Percentiles rank a stretch among this genome's conserved stretches.
These are phyloP conservation scores for Fusarium dlaminii DNA, from an alignment of 2,329 filamentous ascomycete genomes.

Conservation along the genomic window DNA sequence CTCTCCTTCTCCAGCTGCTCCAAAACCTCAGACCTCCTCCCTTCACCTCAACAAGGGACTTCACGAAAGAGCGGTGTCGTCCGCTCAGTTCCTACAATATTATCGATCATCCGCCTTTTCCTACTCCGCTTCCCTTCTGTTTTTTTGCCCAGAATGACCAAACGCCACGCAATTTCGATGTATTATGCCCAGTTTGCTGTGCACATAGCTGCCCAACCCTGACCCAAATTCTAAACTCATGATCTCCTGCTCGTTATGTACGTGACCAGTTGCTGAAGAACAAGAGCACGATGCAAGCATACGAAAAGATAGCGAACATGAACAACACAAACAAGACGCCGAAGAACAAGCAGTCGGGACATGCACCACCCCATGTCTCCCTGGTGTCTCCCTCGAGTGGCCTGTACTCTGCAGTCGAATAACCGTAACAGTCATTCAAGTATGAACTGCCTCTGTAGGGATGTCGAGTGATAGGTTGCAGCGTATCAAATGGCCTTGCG, in stretches of 20 bases:
- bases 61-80: constrained; percentile 58
- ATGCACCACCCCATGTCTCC: not conserved
- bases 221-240: not conserved
- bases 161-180: not conserved
- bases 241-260: not conserved
- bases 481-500: not conserved
- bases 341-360: not conserved
- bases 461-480: not conserved
- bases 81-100: constrained; percentile 50
- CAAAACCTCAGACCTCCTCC: constrained; percentile 46
- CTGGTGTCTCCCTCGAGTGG: not conserved
- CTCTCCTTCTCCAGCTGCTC: constrained; percentile 41
- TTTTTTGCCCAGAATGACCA: constrained; percentile 54
- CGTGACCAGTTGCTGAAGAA: not conserved
- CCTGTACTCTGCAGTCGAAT: not conserved
- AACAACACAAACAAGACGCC: not conserved
- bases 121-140: constrained; percentile 46
- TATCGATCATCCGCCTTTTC: constrained; percentile 43
- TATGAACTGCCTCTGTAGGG: not conserved
- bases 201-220: not conserved
- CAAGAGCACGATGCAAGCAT: not conserved
- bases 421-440: not conserved
- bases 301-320: not conserved
- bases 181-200: not conserved
- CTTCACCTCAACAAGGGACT: constrained; percentile 45